Conservation (phyloP, 148 eudicot genomes). For the Rhododendron kiyosumense region DNA sequence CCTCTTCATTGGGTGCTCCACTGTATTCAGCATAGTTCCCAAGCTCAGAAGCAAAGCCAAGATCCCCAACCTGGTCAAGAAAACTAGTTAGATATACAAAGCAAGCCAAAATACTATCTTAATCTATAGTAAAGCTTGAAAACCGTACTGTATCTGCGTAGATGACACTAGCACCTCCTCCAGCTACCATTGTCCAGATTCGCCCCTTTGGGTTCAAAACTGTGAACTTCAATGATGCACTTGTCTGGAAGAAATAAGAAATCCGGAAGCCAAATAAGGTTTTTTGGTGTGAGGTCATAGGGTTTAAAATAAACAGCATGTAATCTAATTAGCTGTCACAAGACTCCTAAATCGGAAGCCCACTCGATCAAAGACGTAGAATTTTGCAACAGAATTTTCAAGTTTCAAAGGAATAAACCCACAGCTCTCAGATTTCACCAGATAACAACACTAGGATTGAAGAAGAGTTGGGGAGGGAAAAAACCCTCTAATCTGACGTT, state of each 20-base stretch:
- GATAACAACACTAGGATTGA: background rate
- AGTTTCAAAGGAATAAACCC: background rate
- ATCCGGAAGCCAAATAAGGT: background rate
- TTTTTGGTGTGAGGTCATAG: background rate
- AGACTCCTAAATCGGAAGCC: background rate
- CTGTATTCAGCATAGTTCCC: slow-evolving; percentile 79
- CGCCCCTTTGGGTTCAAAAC: slow-evolving; percentile 69
- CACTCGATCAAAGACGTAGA: background rate
- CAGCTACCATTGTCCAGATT: slow-evolving; percentile 85
- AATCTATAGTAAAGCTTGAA: background rate
- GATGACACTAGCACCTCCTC: slow-evolving; percentile 78
- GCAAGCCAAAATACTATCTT: background rate
- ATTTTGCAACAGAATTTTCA: background rate
- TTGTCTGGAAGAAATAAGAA: slow-evolving; percentile 39
- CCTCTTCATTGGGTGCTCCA: slow-evolving; percentile 76
- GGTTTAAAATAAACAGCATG: background rate
- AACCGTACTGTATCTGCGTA: slow-evolving; percentile 62
- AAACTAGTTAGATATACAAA: background rate
- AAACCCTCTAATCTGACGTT: background rate
- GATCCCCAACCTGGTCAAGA: slow-evolving; percentile 58
- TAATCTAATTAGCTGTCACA: background rate
- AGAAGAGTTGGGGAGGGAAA: background rate
- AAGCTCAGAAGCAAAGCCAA: slow-evolving; percentile 68
- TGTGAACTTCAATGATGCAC: slow-evolving; percentile 75
- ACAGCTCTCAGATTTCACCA: background rate